Percentiles rank a stretch among this genome's conserved stretches.
phyloP scores from a whole-genome alignment of 805 yeast species.

The Wickerhamiella kurtzmanii region DNA sequence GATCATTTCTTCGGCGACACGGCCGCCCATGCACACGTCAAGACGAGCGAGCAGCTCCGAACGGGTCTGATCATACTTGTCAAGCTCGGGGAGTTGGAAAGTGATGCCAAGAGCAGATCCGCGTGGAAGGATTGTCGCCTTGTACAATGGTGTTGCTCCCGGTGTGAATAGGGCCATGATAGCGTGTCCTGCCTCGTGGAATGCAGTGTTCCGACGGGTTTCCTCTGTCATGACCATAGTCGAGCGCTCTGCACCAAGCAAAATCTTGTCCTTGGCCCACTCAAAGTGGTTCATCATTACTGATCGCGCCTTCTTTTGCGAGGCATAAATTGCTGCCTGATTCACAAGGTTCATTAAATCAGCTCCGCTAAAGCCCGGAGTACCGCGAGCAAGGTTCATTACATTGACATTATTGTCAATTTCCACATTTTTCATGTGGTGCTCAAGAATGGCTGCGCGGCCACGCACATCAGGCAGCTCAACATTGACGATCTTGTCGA shows the following conservation, averaged over 20 bases:
- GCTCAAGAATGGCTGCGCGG: slow-evolving; percentile 79
- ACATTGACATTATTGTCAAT: slow-evolving; percentile 77
- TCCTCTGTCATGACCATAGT: slow-evolving; percentile 97
- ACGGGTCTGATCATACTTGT: slow-evolving; percentile 84
- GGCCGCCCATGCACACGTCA: slow-evolving; percentile 99
- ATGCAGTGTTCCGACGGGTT: slow-evolving; percentile 84
- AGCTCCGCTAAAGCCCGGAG: slow-evolving; percentile 98
- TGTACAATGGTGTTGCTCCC: slow-evolving; percentile 90
- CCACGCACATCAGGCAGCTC: slow-evolving; percentile 98
- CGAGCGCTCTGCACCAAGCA: slow-evolving; percentile 96
- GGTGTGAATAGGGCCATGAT: slow-evolving; percentile 90
- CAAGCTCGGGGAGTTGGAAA: slow-evolving; percentile 96
- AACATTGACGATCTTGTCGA: slow-evolving; percentile 89
- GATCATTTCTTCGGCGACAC: slow-evolving; percentile 86
- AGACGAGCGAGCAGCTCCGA: slow-evolving; percentile 79
- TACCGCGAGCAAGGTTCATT: slow-evolving; percentile 83
- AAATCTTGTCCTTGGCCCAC: slow-evolving; percentile 97
- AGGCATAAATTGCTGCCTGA: slow-evolving; percentile 96
- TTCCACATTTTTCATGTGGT: slow-evolving; percentile 85
- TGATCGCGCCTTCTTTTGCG: slow-evolving; percentile 78
- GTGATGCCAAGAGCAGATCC: slow-evolving; percentile 96
- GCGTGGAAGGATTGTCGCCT: slow-evolving; percentile 92
- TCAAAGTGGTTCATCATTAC: slow-evolving; percentile 89
- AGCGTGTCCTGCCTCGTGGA: slow-evolving; percentile 99
- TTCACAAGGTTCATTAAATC: slow-evolving; percentile 89